Base-by-base conservation (phyloP, 441 rosid species). In the Brassica balearica region DNA sequence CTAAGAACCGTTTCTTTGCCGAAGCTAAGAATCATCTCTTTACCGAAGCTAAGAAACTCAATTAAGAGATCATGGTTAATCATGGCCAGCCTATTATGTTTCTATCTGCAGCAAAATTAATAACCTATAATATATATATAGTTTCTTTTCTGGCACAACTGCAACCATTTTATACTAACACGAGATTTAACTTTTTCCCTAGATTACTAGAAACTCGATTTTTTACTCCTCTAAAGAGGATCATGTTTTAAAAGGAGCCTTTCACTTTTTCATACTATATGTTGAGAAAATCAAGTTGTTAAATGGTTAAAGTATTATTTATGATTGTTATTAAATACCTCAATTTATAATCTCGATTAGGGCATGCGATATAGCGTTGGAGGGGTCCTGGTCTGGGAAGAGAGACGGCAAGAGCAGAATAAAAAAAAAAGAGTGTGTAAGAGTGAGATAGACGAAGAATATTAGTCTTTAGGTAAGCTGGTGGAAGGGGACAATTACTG, bases 401-500 rank as follows among this genome's bases (percentile, higher is more conserved):
- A 25, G 65, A 65, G 29, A 38, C 12, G 23, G 63, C 43, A 65
- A 74, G 69, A 46, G 68, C 48, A 69, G 79, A 80, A 80, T 75
- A 29, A 80, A 64, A 25, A 29, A 80, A 64, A 25, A 65, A 22
- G 69, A 66, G 62, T 56, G 43, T 17, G 23, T 55, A 55, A 72
- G 17, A 41, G 72, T 38, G 78, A 64, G 65, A 59, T 56, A 63
- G 61, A 43, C 62, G 64, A 55, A 27, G 79, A 69, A 74, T 80
- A 75, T 32, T 27, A 63, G 65, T 56, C 71, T 56, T 56, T 70
- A 70, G 2, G 73, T 79, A 74, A 80, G 68, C 74, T 79, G 82
- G 66, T 79, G 55, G 75, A 22, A 73, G 78, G 71, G 78, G 74
- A 73, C 64, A 60, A 48, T 12, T n/a, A 48, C 1, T 12, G 66